Evolutionary conservation across 2,329 filamentous ascomycete species (phyloP).

Genomic region (Drechslerella dactyloides): DNA sequence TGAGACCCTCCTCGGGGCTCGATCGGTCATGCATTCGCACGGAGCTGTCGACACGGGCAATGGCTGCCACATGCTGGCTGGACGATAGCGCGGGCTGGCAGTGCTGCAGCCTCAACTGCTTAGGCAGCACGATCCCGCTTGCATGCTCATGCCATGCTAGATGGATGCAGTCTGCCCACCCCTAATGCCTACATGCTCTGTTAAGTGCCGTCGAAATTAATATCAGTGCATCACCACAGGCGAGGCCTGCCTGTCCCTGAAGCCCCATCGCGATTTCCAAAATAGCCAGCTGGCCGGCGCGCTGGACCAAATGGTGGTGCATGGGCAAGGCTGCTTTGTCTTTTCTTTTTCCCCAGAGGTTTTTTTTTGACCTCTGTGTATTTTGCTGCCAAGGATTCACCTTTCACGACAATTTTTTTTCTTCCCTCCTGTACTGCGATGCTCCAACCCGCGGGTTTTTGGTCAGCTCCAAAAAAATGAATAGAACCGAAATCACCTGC

Average conservation of each 20-base stretch:
- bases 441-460: constrained; percentile 30
- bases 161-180: constrained; percentile 10
- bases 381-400: constrained; percentile 21
- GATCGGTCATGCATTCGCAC: constrained; percentile 36
- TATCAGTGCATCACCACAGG: constrained; percentile 19
- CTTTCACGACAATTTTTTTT: constrained; percentile 14
- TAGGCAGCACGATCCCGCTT: constrained; percentile 24
- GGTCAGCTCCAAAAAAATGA: background rate
- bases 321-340: constrained; percentile 10
- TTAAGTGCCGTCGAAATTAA: too few relatives aligned
- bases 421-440: background rate
- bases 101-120: constrained; percentile 26
- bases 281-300: constrained; percentile 8
- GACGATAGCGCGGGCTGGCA: constrained; percentile 19
- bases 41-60: constrained; percentile 39
- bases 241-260: constrained; percentile 9
- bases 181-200: constrained; percentile 16
- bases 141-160: background rate
- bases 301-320: constrained; percentile 11
- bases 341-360: background rate
- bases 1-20: constrained; percentile 37
- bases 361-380: background rate
- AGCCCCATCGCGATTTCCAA: constrained; percentile 12
- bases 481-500: constrained; percentile 26
- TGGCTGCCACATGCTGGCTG: constrained; percentile 48